Base-by-base conservation (phyloP, 768 basidiomycete genomes). In the Russula vinacea region DNA sequence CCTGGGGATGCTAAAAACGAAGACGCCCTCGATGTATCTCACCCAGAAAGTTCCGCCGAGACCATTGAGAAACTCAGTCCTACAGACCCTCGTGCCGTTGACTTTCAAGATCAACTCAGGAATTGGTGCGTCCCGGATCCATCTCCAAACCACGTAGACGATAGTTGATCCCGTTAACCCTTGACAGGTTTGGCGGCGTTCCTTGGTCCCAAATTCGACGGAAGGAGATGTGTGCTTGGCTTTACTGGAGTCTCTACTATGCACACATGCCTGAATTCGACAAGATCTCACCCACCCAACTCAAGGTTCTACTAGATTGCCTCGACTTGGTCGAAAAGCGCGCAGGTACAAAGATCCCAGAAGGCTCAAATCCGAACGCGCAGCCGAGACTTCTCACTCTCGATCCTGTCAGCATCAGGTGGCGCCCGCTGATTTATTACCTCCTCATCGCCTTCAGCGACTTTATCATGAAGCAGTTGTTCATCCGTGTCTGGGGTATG, bases 161-260 rank as follows among this genome's bases (percentile, higher is more conserved):
- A 19, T 33, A 24, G 32, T 37, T 50, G 42, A 37, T n/a, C 22
- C 45, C 11, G 7, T 39, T 22, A 32, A 53, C 50, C 54, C 9
- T 49, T 60, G 70, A 71, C 52, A 89, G 92, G 92, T 95, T 95
- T 73, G 76, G 81, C 61, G 85, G 84, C 68, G 84, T 80, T 17
- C 84, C 86, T 0, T 96, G 90, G 89, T 86, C 86, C 0, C 77
- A 81, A 14, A 81, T 96, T 62, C 84, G 79, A 50, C 79, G 77
- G 19, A 76, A 81, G 44, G 84, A 92, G 72, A 76, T 92, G 61
- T 79, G 79, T 47, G 78, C 82, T 64, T 95, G 92, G 89, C 76
- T 96, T 35, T 86, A 90, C 62, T 95, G 93, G 92, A 81, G 84
- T 26, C 86, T 90, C 70, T 94, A 86, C 74, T 88, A 88, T 71